Conservation (phyloP, 1,284 basidiomycete genomes). For the Exobasidium cylindrosporum region DNA sequence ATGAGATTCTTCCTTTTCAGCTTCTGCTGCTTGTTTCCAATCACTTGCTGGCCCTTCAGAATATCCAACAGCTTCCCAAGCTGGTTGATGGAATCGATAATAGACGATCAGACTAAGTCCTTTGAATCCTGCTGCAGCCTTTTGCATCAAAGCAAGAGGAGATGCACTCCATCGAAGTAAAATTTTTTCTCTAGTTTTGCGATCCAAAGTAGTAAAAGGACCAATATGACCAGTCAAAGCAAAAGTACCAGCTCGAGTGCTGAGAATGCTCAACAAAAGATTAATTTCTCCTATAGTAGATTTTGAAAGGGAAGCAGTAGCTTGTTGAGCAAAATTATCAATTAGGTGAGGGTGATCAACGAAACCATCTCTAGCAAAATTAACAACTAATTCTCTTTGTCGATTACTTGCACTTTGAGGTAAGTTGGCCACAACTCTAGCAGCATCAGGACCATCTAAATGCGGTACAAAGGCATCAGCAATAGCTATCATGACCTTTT, state of each 20-base stretch:
- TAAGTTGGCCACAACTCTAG: conserved; percentile 34
- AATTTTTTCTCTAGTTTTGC: conserved; percentile 24
- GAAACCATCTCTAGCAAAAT: conserved; percentile 42
- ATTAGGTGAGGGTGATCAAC: conserved; percentile 34
- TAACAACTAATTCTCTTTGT: conserved; percentile 37
- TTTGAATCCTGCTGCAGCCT: conserved; percentile 42
- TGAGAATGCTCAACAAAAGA: conserved; percentile 39
- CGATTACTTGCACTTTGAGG: conserved; percentile 33
- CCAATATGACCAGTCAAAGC: conserved; percentile 44
- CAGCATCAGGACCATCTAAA: conserved; percentile 38
- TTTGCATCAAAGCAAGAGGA: conserved; percentile 42
- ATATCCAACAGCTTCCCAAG: conserved; percentile 52
- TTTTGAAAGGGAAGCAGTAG: conserved; percentile 32
- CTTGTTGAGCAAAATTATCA: conserved; percentile 41
- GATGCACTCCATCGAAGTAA: conserved; percentile 38
- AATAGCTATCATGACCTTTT: conserved; percentile 40
- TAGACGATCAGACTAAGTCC: conserved; percentile 43
- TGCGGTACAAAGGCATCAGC: conserved; percentile 46
- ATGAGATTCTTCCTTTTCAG: conserved; percentile 20
- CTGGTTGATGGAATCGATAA: conserved; percentile 43
- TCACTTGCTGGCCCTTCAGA: conserved; percentile 37
- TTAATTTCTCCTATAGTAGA: conserved; percentile 33
- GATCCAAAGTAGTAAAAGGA: conserved; percentile 41
- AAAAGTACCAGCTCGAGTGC: conserved; percentile 43
- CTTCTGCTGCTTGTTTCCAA: conserved; percentile 29